These are phyloP conservation scores for Aspergillus saccharolyticus DNA, from an alignment of 495 filamentous ascomycete species.

Conservation along the genomic window DNA sequence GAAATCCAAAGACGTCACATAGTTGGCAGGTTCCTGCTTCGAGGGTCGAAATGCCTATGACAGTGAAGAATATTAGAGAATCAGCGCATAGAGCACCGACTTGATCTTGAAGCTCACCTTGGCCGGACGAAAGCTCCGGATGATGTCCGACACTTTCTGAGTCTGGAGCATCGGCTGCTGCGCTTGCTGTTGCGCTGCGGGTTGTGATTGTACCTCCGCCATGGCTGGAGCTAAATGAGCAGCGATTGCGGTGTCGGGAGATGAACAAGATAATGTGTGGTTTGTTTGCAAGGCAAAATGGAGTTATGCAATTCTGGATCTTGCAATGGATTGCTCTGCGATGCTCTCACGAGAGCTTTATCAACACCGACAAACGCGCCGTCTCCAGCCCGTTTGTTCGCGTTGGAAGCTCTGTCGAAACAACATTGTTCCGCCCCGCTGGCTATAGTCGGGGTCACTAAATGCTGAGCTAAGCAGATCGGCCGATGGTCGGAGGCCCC, in stretches of 20 bases:
- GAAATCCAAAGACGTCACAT: constrained; percentile 80
- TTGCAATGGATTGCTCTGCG: neutral
- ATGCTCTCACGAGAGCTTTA: neutral
- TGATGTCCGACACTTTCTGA: constrained; percentile 43
- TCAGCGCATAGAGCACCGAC: neutral
- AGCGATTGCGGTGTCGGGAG: neutral
- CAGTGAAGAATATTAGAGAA: constrained; percentile 12
- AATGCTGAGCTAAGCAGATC: neutral
- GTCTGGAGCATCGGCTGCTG: constrained; percentile 28
- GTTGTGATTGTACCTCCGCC: constrained; percentile 30
- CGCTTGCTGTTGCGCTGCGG: constrained; percentile 16
- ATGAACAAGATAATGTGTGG: no score
- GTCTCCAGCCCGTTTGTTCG: neutral
- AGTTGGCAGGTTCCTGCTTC: constrained; percentile 35
- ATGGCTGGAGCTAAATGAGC: constrained; percentile 17
- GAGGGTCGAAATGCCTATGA: constrained; percentile 34
- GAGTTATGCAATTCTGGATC: neutral
- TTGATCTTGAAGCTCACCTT: constrained; percentile 33
- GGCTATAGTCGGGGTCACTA: constrained; percentile 15
- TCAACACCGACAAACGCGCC: neutral
- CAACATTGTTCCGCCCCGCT: constrained; percentile 18
- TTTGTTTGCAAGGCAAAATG: no score
- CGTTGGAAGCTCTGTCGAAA: constrained; percentile 6
- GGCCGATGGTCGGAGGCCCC: constrained; percentile 13
- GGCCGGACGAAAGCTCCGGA: constrained; percentile 41